A percentile compares a stretch with the other conserved stretches of the same genome.
Conservation (phyloP, 1,139 yeast genomes). For the Taiozyma onychis region DNA sequence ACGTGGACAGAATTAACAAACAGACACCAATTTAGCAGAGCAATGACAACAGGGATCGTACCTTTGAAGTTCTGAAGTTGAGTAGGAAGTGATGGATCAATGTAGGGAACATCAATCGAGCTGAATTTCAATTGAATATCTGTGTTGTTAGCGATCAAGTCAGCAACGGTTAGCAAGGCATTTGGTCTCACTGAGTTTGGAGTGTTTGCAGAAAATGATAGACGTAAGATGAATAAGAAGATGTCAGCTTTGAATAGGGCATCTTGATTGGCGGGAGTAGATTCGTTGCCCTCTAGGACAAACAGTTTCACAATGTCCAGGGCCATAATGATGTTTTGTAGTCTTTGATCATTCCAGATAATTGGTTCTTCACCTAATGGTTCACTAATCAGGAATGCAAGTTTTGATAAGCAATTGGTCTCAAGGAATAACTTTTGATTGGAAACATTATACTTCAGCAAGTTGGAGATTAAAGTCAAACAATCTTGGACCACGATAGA, state of each 20-base stretch:
- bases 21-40: conserved; percentile 78
- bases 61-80: conserved; percentile 18
- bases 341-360: conserved; percentile 70
- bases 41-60: conserved; percentile 60
- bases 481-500: conserved; percentile 92
- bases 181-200: conserved; percentile 58
- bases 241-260: conserved; percentile 59
- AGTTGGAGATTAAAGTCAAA: conserved; percentile 63
- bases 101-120: conserved; percentile 83
- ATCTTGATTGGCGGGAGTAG: conserved; percentile 55
- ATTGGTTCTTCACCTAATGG: conserved; percentile 46
- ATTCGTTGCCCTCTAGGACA: conserved; percentile 70
- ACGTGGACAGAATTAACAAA: conserved; percentile 74
- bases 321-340: conserved; percentile 58
- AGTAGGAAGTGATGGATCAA: conserved; percentile 71
- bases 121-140: conserved; percentile 59
- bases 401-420: conserved; percentile 66
- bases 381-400: conserved; percentile 58
- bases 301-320: conserved; percentile 71
- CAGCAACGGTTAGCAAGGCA: conserved; percentile 73
- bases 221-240: conserved; percentile 55
- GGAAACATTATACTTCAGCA: conserved; percentile 78
- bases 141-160: conserved; percentile 48
- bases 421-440: conserved; percentile 88
- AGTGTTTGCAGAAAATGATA: conserved; percentile 62